Base-by-base conservation (phyloP, 805 yeast species). In the Hanseniaspora thailandica region DNA sequence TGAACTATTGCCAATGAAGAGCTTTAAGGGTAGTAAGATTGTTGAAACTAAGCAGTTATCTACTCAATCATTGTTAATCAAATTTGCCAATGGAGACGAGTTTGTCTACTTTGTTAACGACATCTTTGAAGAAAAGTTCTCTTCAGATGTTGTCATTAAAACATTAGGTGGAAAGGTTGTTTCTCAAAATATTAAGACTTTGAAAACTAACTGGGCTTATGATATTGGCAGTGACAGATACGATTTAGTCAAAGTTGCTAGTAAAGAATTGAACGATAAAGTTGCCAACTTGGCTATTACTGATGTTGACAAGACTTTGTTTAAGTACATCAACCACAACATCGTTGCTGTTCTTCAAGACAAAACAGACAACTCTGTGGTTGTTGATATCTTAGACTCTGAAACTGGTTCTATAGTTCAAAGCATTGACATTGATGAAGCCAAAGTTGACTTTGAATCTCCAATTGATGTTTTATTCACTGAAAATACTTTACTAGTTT, bases 281-380 rank as follows among this genome's bases (percentile, higher is more conserved):
- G 69, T 74, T 4, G 79, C 82, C 0, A 81, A 82, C 13, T 63
- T 82, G 46, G 97, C 95, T 8, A 73, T 77, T 25, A 77, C 84
- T 0, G 67, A 84, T 28, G 81, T 82, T 20, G 81, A 84, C 59
- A 76, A 86, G 62, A 72, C 81, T 1, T 67, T 87, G 38, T 87
- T 89, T 76, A 93, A 90, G 66, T 89, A 84, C 64, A 68, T 89
- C 56, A 75, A 84, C 61, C 95, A 94, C 20, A 79, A 85, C 60
- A 55, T 77, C 20, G 71, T 82, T 1, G 74, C 78, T 1, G 71
- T 80, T 20, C 74, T 81, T 2, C 59, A 65, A 22, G 62, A 71
- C 45, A 54, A 59, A 3, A 59, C 57, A 2, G 61, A 64, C 0
- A 57, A 61, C 1, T 55, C 59, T 0, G 60, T 87, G 34, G 68